These are phyloP conservation scores for Coniochaeta hoffmannii DNA, from an alignment of 2,329 filamentous ascomycete genomes.

Conservation along the genomic window DNA sequence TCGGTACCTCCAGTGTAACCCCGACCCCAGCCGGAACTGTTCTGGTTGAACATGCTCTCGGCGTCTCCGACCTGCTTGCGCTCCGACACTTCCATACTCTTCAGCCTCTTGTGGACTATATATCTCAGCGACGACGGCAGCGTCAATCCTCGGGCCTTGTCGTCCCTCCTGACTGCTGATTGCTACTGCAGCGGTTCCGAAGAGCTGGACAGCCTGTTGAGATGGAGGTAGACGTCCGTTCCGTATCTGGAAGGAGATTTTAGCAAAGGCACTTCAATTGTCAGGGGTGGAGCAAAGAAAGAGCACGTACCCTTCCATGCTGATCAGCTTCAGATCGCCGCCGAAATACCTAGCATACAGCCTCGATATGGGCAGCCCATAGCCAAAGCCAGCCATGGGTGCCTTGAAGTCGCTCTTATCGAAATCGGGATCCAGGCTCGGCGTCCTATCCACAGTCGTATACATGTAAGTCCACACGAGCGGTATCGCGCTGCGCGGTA, in stretches of 20 bases:
- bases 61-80: constrained; percentile 86
- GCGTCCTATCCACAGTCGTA: constrained; percentile 93
- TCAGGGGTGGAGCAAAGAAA: neutral
- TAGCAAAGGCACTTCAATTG: constrained; percentile 11
- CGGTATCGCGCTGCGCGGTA: constrained; percentile 85
- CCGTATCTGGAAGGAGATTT: constrained; percentile 60
- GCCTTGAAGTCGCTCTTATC: constrained; percentile 99
- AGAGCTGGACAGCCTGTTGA: constrained; percentile 90
- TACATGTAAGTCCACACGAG: constrained; percentile 99
- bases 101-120: constrained; percentile 61
- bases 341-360: constrained; percentile 97
- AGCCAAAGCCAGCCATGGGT: constrained; percentile 98
- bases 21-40: constrained; percentile 14
- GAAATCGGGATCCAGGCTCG: constrained; percentile 91
- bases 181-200: constrained; percentile 95
- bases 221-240: constrained; percentile 95
- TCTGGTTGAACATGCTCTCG: constrained; percentile 62
- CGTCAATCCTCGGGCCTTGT: constrained; percentile 58
- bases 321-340: constrained; percentile 93
- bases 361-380: constrained; percentile 87
- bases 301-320: constrained; percentile 89
- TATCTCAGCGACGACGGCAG: constrained; percentile 38
- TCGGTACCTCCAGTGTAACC: constrained; percentile 20
- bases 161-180: constrained; percentile 83
- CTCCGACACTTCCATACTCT: constrained; percentile 70